Base-by-base conservation (phyloP, 1,284 basidiomycete genomes). In the Puccinia hordei region DNA sequence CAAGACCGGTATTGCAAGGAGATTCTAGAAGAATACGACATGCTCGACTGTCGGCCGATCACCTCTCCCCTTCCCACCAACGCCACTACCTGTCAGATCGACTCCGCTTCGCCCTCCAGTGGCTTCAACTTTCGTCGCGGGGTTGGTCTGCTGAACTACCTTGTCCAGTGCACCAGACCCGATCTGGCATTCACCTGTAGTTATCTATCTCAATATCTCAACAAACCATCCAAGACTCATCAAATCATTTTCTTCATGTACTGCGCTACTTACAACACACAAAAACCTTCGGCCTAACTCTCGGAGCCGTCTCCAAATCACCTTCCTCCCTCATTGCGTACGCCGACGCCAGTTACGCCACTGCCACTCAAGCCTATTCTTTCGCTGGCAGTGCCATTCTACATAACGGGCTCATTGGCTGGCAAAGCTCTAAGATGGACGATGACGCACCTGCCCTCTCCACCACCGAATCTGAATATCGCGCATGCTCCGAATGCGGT, bases 151-250 rank as follows among this genome's bases (percentile, higher is more conserved):
- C 44, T 72, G 12, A 10, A 72, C 15, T 72, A 72, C 44, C 44
- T 72, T 1, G 69, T 72, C 12, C 69, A 33, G 38, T 73, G 72
- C n/a, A 73, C 72, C 53, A 4, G 51, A 9, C 72, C 72, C 1
- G 35, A 73, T 17, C 33, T n/a, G n/a, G n/a, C n/a, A n/a, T n/a
- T n/a, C n/a, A n/a, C n/a, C n/a, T n/a, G n/a, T n/a, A n/a, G n/a
- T n/a, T n/a, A n/a, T n/a, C n/a, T n/a, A n/a, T n/a, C n/a, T n/a
- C n/a, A n/a, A n/a, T n/a, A n/a, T n/a, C 55, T 73, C 10, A 59
- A 73, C 38, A 13, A n/a, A 13, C 53, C 72, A 3, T 13, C 13
- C 53, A 38, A 10, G 19, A 55, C 72, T 27, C 72, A 57, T 19
- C 53, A 61, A 17, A 73, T 15, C 13, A 33, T 1, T 19, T 73